Percentiles rank a stretch among this genome's conserved stretches.
Evolutionary conservation across 2,329 filamentous ascomycete genomes (phyloP).

Genomic region (Microcyclosporella mali): DNA sequence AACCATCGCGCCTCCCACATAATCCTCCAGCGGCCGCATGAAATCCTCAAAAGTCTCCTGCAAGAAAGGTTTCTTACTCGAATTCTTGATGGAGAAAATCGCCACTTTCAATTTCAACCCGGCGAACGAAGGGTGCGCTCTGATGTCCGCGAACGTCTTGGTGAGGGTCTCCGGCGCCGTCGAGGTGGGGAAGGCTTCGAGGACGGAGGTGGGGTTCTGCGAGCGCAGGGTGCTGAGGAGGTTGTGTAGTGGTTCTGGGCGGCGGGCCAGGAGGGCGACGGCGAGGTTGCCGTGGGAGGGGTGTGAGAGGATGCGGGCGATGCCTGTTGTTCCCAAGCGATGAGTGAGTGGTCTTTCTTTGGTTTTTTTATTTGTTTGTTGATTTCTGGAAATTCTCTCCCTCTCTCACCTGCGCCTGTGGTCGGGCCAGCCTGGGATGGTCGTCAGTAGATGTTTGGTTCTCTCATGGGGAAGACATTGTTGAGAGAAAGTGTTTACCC

Average conservation of each 20-base stretch:
- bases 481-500: constrained; percentile 24
- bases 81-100: constrained; percentile 53
- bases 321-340: constrained; percentile 33
- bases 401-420: constrained; percentile 25
- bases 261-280: constrained; percentile 49
- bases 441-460: too few species aligned
- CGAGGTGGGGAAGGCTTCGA: constrained; percentile 48
- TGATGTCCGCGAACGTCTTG: constrained; percentile 46
- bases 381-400: background rate
- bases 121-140: constrained; percentile 43
- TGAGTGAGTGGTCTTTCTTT: background rate
- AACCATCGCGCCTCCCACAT: constrained; percentile 51
- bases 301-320: constrained; percentile 49
- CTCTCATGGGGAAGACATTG: too few species aligned
- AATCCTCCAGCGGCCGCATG: constrained; percentile 44
- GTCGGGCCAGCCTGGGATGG: constrained; percentile 35
- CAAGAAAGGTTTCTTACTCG: constrained; percentile 50
- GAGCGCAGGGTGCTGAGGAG: constrained; percentile 39
- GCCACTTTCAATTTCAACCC: constrained; percentile 46
- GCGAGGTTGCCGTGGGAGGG: constrained; percentile 50
- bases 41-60: constrained; percentile 49
- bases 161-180: constrained; percentile 44
- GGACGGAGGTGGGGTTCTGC: constrained; percentile 38
- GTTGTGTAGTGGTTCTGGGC: constrained; percentile 40
- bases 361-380: background rate